phyloP scores from a whole-genome alignment of 495 filamentous ascomycete species.

The Daldinia childiae region DNA sequence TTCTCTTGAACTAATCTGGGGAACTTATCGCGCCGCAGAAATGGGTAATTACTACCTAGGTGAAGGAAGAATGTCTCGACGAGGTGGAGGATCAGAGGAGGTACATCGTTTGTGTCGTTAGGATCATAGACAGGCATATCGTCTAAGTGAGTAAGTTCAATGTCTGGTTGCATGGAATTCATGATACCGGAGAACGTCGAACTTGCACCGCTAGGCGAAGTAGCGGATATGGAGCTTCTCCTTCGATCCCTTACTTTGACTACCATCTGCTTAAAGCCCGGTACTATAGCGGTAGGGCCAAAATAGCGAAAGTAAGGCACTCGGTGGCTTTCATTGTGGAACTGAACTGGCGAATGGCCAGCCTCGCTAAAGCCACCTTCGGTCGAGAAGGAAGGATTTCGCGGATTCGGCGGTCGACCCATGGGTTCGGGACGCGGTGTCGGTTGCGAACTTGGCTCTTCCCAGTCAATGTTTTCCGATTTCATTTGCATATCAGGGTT shows the following conservation, averaged over 20 bases:
- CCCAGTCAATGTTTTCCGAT: conserved; percentile 45
- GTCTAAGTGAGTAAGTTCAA: conserved; percentile 64
- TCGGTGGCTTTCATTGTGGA: conserved; percentile 65
- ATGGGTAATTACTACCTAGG: conserved; percentile 84
- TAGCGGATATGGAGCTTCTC: conserved; percentile 57
- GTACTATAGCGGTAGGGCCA: conserved; percentile 87
- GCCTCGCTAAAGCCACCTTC: conserved; percentile 54
- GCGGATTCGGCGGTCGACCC: conserved; percentile 35
- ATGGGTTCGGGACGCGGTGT: conserved; percentile 44
- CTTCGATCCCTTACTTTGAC: conserved; percentile 70
- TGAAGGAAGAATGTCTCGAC: conserved; percentile 80
- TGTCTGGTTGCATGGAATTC: conserved; percentile 50
- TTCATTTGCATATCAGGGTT: conserved; percentile 39
- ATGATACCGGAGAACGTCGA: conserved; percentile 42
- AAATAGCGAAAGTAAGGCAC: conserved; percentile 91
- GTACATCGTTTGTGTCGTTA: conserved; percentile 70
- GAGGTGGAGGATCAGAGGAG: conserved; percentile 76
- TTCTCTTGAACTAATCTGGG: conserved; percentile 76
- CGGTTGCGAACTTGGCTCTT: conserved; percentile 42
- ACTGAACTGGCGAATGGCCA: conserved; percentile 54
- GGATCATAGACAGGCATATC: conserved; percentile 83
- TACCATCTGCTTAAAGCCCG: conserved; percentile 93
- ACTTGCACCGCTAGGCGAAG: conserved; percentile 49
- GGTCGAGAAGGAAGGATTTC: conserved; percentile 52
- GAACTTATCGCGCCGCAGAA: conserved; percentile 75